Conservation (phyloP, 2,329 filamentous ascomycete species). For the Davidsoniella neocaledoniae region DNA sequence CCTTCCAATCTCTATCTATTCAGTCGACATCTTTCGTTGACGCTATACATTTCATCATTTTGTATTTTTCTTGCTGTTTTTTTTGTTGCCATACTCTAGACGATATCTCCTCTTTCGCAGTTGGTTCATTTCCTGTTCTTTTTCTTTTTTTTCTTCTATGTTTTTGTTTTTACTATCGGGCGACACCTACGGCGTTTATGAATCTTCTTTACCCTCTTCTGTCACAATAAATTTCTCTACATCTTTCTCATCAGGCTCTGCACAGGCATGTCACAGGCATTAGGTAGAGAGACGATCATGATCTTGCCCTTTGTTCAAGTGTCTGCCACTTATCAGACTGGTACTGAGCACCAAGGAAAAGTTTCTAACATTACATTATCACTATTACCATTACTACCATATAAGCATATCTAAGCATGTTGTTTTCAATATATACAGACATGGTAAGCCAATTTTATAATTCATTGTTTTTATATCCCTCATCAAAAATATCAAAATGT, state of each 20-base stretch:
- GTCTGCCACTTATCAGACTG: background rate
- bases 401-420: conserved; percentile 9
- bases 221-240: background rate
- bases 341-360: background rate
- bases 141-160: conserved; percentile 1
- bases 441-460: background rate
- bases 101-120: background rate
- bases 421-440: conserved; percentile 5
- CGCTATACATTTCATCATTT: background rate
- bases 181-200: conserved; percentile 11
- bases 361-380: conserved; percentile 1
- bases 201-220: conserved; percentile 3
- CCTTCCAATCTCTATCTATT: background rate
- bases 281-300: background rate
- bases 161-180: conserved; percentile 3
- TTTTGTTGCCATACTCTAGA: background rate
- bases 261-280: background rate
- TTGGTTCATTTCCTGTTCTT: background rate
- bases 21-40: no score
- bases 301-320: background rate
- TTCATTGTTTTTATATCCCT: no score
- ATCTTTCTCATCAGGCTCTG: background rate
- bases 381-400: conserved; percentile 2
- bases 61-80: background rate
- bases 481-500: no score